phyloP scores from a whole-genome alignment of 2,329 filamentous ascomycete genomes.

The Neoascochyta sp. region DNA sequence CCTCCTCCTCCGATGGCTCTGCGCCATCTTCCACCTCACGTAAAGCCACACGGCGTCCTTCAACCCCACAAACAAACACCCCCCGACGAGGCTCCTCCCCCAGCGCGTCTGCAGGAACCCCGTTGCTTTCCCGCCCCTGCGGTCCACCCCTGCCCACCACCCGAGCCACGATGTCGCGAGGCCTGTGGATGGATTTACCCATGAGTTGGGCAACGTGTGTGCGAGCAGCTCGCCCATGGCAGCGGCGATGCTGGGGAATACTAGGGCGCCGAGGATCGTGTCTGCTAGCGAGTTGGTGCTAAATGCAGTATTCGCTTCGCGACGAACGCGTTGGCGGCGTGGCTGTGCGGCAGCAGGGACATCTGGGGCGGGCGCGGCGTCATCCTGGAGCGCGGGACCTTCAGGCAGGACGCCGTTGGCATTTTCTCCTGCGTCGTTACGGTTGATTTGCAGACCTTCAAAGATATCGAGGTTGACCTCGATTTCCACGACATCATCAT shows the following conservation, averaged over 20 bases:
- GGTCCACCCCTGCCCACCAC: slow-evolving; percentile 13
- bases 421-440: slow-evolving; percentile 39
- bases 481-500: slow-evolving; percentile 48
- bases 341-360: slow-evolving; percentile 17
- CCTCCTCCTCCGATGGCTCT: slow-evolving; percentile 45
- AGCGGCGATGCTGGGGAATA: slow-evolving; percentile 79
- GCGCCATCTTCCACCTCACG: slow-evolving; percentile 51
- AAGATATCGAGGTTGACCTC: slow-evolving; percentile 41
- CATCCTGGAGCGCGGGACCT: slow-evolving; percentile 12
- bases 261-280: slow-evolving; percentile 63
- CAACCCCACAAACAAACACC: slow-evolving; percentile 80
- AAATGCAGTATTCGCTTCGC: slow-evolving; percentile 50
- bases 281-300: slow-evolving; percentile 56
- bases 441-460: slow-evolving; percentile 48
- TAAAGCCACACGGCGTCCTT: slow-evolving; percentile 66
- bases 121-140: slow-evolving; percentile 43
- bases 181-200: slow-evolving; percentile 51
- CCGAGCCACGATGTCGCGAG: slow-evolving; percentile 18
- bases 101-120: slow-evolving; percentile 78
- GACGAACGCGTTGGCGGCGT: slow-evolving; percentile 31
- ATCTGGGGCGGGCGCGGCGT: slow-evolving; percentile 29
- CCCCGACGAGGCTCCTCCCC: slow-evolving; percentile 84
- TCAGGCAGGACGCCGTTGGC: slow-evolving; percentile 17
- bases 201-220: slow-evolving; percentile 62
- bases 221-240: slow-evolving; percentile 73